Evolutionary conservation across 805 yeast genomes (phyloP), one percentile per base, ranked within the genome.

Genomic region (Candida ipomoeae): DNA sequence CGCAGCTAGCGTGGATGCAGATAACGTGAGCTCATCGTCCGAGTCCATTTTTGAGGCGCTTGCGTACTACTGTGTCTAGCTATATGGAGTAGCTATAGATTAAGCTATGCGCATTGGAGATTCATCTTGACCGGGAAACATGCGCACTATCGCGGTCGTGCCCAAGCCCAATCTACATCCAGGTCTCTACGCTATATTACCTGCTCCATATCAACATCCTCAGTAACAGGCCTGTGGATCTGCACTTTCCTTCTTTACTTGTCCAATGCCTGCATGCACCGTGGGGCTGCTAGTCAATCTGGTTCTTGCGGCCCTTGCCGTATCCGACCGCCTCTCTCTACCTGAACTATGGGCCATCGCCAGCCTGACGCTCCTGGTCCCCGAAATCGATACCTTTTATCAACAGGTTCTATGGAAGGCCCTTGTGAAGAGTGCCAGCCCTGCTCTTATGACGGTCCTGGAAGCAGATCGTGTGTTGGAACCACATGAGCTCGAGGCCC

Each of bases 1-100:
- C 1, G 84, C 84, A 3, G 79, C 82, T 49, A 80, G 62, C 6
- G 84, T 75, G 55, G 71, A 69, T 1, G 77, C 65, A 1, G 83
- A 79, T 40, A 80, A 66, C 2, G 73, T 63, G 33, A 81, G 65
- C n/a, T 64, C 62, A 48, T 70, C 77, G 57, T 73, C 76, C 2
- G 72, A 70, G 46, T 69, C 73, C 70, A 68, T 71, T 21, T 26
- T 26, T 8, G 10, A 8, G 11, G 11, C 29, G 5, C 11, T 26
- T 26, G 29, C 5, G 11, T 26, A 10, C 29, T 26, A 3, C 5
- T 26, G 8, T 26, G 29, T 26, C 29, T 26, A 26, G 29, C 11
- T 26, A 26, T 26, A 26, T 26, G 11, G 11, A 8, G 29, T 8
- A 26, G 29, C 29, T 26, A 26, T 26, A 8, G 29, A 26, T 26